Conservation (phyloP, 352 stramenopile genomes). For the Pythium biforme region DNA sequence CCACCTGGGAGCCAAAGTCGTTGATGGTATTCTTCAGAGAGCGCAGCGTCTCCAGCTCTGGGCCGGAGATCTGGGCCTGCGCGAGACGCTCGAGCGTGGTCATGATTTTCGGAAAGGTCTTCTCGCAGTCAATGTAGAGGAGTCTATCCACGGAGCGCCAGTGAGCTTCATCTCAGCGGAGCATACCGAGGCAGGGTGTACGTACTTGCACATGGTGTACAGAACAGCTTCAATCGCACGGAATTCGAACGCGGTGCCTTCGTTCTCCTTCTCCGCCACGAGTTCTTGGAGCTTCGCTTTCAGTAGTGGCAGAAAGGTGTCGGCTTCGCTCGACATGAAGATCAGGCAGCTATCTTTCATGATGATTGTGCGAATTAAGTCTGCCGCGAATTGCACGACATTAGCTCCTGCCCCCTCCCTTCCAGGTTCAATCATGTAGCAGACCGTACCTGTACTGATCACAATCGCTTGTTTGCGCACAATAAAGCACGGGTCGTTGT, state of each 20-base stretch:
- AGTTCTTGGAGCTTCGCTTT: conserved; percentile 50
- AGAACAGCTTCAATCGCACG: conserved; percentile 36
- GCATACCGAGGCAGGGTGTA: neutral
- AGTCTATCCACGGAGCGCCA: neutral
- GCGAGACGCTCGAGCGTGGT: conserved; percentile 27
- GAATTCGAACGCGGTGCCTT: conserved; percentile 33
- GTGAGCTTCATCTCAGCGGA: neutral
- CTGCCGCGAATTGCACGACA: conserved; percentile 17
- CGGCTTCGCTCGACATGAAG: conserved; percentile 43
- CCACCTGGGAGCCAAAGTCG: conserved; percentile 66
- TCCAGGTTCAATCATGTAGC: too few species aligned
- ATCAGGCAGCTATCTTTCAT: conserved; percentile 49
- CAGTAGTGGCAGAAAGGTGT: conserved; percentile 40
- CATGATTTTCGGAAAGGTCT: conserved; percentile 22
- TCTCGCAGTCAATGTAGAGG: conserved; percentile 11
- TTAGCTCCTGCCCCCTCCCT: too few species aligned
- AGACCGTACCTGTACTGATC: conserved; percentile 48
- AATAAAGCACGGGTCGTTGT: conserved; percentile 58
- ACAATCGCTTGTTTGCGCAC: conserved; percentile 68
- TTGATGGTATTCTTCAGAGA: conserved; percentile 78
- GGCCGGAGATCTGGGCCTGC: conserved; percentile 24
- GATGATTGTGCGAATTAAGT: conserved; percentile 57
- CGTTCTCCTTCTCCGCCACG: conserved; percentile 19
- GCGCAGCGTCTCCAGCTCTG: conserved; percentile 59
- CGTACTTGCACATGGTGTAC: conserved; percentile 30